phyloP scores from a whole-genome alignment of 768 basidiomycete genomes.

The Rhizopogon salebrosus region DNA sequence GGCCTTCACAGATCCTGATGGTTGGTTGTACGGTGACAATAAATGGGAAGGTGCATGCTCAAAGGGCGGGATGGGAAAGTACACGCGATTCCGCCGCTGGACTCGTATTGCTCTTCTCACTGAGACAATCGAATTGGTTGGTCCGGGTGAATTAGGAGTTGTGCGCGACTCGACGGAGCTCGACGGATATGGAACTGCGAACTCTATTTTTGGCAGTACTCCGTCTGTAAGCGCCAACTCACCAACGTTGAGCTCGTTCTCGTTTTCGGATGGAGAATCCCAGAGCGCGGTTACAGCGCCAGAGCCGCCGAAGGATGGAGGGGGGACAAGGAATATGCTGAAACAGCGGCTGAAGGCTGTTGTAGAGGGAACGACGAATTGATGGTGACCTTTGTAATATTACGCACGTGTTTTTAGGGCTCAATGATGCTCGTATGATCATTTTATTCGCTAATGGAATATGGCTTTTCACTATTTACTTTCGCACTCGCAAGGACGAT shows the following conservation, averaged over 20 bases:
- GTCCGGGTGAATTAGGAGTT: conserved; percentile 27
- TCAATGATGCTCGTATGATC: background rate
- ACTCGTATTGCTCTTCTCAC: conserved; percentile 74
- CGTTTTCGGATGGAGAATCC: conserved; percentile 22
- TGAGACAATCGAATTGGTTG: conserved; percentile 62
- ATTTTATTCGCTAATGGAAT: background rate
- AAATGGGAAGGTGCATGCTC: conserved; percentile 82
- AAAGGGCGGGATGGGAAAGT: conserved; percentile 88
- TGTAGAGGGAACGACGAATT: conserved; percentile 23
- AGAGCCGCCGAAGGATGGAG: conserved; percentile 11
- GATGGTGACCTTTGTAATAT: conserved; percentile 16
- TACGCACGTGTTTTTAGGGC: background rate
- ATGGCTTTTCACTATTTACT: background rate
- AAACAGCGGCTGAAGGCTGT: conserved; percentile 26
- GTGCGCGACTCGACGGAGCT: conserved; percentile 16
- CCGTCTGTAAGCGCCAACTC: conserved; percentile 21
- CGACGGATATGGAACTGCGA: conserved; percentile 3
- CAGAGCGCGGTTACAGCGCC: conserved; percentile 18
- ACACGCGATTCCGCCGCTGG: conserved; percentile 84
- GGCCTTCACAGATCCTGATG: conserved; percentile 71
- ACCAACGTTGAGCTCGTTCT: conserved; percentile 20
- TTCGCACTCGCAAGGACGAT: background rate
- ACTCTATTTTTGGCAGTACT: conserved; percentile 9
- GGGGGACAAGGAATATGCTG: conserved; percentile 13
- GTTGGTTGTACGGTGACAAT: conserved; percentile 94